Percentiles rank a stretch among this genome's conserved stretches.
Evolutionary conservation across 2,329 filamentous ascomycete genomes (phyloP).

Genomic region (Cordyceps javanica): DNA sequence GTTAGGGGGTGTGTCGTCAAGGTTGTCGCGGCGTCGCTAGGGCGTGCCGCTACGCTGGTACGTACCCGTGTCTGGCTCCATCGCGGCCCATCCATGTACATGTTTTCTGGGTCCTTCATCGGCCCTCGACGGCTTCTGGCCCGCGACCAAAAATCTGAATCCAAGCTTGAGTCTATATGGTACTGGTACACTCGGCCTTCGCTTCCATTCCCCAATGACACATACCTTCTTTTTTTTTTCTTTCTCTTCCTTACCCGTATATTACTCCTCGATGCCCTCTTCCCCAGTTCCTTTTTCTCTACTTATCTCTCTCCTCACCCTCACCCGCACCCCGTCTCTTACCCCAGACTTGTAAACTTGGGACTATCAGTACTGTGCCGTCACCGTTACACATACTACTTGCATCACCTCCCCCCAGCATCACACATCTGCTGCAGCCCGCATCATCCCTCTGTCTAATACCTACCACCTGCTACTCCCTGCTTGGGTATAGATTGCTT

Average conservation of each 20-base stretch:
- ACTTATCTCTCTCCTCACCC: background rate
- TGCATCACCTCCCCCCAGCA: background rate
- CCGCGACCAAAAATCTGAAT: conserved; percentile 1
- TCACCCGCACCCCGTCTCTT: background rate
- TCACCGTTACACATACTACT: background rate
- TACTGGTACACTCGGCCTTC: background rate
- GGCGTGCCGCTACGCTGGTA: background rate
- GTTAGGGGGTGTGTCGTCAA: too few species aligned
- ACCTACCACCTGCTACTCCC: background rate
- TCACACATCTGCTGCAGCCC: background rate
- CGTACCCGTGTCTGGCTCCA: background rate
- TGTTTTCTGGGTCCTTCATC: conserved; percentile 6
- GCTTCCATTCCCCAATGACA: background rate
- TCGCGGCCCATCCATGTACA: conserved; percentile 4
- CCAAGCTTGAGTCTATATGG: background rate
- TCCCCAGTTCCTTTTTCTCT: background rate
- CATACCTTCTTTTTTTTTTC: background rate
- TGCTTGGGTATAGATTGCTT: background rate
- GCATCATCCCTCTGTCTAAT: background rate
- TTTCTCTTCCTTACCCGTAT: background rate
- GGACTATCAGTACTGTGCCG: background rate
- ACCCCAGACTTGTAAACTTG: conserved; percentile 8
- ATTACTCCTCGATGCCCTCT: conserved; percentile 10
- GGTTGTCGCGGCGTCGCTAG: background rate
- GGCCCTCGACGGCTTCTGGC: conserved; percentile 10